Evolutionary conservation across 495 filamentous ascomycete genomes (phyloP).

Genomic region (Hyaloscypha hepaticicola): DNA sequence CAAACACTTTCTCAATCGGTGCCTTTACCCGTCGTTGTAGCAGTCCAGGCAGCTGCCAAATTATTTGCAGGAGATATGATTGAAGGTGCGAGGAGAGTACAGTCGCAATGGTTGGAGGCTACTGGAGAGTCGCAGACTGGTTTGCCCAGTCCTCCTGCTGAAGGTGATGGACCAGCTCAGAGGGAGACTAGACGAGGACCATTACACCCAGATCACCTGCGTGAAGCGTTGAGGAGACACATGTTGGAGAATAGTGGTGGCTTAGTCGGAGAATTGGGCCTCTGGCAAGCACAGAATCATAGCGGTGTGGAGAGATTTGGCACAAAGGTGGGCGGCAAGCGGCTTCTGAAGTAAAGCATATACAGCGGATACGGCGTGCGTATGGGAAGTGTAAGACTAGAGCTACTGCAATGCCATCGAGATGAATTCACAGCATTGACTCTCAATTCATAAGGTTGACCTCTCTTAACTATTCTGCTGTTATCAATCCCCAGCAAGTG

Average conservation of each 20-base stretch:
- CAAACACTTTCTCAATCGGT: slow-evolving; percentile 88
- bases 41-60: slow-evolving; percentile 79
- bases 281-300: slow-evolving; percentile 60
- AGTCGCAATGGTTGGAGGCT: slow-evolving; percentile 70
- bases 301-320: slow-evolving; percentile 62
- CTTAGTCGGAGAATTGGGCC: slow-evolving; percentile 68
- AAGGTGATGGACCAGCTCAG: slow-evolving; percentile 29
- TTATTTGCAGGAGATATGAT: slow-evolving; percentile 82
- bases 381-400: neutral
- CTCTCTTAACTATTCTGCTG: too few relatives aligned
- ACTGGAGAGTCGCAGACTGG: slow-evolving; percentile 33
- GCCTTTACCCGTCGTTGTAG: slow-evolving; percentile 71
- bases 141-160: slow-evolving; percentile 34
- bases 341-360: slow-evolving; percentile 58
- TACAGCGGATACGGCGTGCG: neutral
- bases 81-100: slow-evolving; percentile 75
- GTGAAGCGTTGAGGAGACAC: slow-evolving; percentile 74
- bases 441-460: too few relatives aligned
- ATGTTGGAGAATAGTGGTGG: slow-evolving; percentile 67
- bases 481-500: too few relatives aligned
- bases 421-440: too few relatives aligned
- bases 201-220: slow-evolving; percentile 76
- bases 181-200: slow-evolving; percentile 57
- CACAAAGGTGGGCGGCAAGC: slow-evolving; percentile 59
- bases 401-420: neutral